Percentiles rank a stretch among this genome's conserved stretches.
phyloP scores from a whole-genome alignment of 768 basidiomycete genomes.

The Lactarius sanguifluus region DNA sequence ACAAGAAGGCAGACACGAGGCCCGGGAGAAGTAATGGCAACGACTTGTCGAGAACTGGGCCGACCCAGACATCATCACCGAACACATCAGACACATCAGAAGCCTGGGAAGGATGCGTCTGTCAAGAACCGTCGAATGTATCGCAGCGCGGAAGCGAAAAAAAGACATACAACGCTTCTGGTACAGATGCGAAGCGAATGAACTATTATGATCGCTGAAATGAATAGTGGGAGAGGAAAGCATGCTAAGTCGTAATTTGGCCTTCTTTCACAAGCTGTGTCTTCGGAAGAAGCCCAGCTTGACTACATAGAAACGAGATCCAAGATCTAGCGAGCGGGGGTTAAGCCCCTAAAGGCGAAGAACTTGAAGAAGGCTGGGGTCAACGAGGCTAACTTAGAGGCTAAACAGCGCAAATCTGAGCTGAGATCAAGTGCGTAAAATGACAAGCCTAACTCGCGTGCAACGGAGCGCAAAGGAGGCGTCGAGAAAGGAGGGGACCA shows the following conservation, averaged over 20 bases:
- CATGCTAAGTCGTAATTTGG: slow-evolving; percentile 5
- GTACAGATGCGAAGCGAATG: slow-evolving; percentile 10
- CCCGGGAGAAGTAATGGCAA: neutral
- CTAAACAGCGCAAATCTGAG: neutral
- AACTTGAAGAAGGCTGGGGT: neutral
- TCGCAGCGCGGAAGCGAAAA: neutral
- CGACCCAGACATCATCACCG: slow-evolving; percentile 13
- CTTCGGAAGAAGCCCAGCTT: slow-evolving; percentile 7
- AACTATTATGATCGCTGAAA: slow-evolving; percentile 5
- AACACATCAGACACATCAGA: slow-evolving; percentile 10
- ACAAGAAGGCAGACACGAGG: slow-evolving; percentile 19
- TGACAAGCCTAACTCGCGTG: neutral
- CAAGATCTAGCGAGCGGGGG: slow-evolving; percentile 10
- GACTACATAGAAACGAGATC: slow-evolving; percentile 16
- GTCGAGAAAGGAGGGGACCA: neutral
- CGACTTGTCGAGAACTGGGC: slow-evolving; percentile 6
- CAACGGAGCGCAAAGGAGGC: neutral
- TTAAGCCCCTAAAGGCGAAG: slow-evolving; percentile 6
- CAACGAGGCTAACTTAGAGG: slow-evolving; percentile 11
- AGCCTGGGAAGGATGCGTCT: neutral
- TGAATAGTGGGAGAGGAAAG: neutral
- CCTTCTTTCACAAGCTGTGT: slow-evolving; percentile 5
- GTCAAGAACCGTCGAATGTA: neutral
- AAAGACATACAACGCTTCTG: neutral
- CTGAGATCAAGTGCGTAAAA: slow-evolving; percentile 8